Evolutionary conservation across 371 early-diverging fungal genomes (phyloP), one percentile per base, ranked within the genome.

Genomic region (Mucor indicus): DNA sequence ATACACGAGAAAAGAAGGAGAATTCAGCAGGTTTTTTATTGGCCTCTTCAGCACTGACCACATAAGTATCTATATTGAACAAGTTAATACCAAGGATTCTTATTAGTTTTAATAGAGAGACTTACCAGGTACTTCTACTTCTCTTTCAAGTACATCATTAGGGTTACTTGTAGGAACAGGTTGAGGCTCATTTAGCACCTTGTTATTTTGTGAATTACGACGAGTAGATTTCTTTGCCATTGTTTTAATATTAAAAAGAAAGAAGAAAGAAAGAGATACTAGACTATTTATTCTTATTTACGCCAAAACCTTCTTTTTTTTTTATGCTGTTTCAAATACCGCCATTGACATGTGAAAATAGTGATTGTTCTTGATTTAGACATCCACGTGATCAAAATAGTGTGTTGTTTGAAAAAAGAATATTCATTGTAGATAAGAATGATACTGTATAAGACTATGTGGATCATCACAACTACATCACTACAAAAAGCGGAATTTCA

Each of bases 1-100:
- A 61, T 29, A 85, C 66, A 13, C 83, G 77, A 29, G 53, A 27
- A 61, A 70, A 57, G 57, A 79, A 76, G 38, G 49, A 47, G 22
- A 43, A 48, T 4, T 38, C 38, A 20, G 23, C 8, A 25, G 43
- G 35, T 10, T 44, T 31, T 36, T 58, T 58, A 20, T 58, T 58
- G n/a, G 59, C 59, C 30, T 58, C 48, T 15, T 43, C 44, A 4
- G 59, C 29, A 16, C 38, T 35, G 27, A 58, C 30, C 2, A 58
- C 11, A 13, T 31, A 38, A 21, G 12, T 32, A 29, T 58, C 56
- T 55, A 48, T 33, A 15, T 11, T 17, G 15, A 12, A 41, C n/a
- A 39, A 17, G 30, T 38, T 10, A 3, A n/a, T n/a, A n/a, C n/a
- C n/a, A n/a, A n/a, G n/a, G n/a, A n/a, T n/a, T n/a, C n/a, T n/a